Evolutionary conservation across 768 basidiomycete genomes (phyloP), one percentile per base, ranked within the genome.

Genomic region (Russula griseocarnosa): DNA sequence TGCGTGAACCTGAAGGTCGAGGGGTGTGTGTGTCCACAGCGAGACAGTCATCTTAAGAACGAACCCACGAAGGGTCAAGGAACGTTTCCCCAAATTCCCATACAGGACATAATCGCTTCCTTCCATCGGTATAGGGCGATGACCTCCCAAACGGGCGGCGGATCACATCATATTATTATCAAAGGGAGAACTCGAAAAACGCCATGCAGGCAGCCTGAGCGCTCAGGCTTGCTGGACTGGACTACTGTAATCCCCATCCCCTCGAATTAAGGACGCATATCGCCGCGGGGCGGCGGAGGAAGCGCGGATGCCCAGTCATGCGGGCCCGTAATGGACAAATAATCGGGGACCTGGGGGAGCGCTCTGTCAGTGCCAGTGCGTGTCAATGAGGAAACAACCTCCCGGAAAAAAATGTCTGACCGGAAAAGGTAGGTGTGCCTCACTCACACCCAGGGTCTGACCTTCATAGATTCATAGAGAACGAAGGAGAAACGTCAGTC

Each of bases 1-100:
- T 6, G 5, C 38, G 14, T 40, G 55, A 47, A 5, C 46, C 22
- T 10, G 46, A 22, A 22, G 38, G 60, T 30, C 61, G 55, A 61
- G 49, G 67, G 64, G 58, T 50, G 42, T 53, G 66, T n/a, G n/a
- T n/a, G 60, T 65, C 55, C 58, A 50, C 58, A 58, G 64, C 47
- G 63, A 61, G 28, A 63, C 42, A 46, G 40, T 62, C 51, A 60
- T 13, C 54, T 65, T 60, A 56, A 60, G 38, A 56, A 28, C 14
- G 22, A 24, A 1, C 24, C n/a, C n/a, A n/a, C n/a, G n/a, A n/a
- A 30, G 22, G 22, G 9, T 20, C 38, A 40, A 40, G 38, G 38
- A 6, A n/a, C 18, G 38, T 40, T 40, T 13, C 5, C 40, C 3
- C 10, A 28, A n/a, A 22, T 40, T 55, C 47, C n/a, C 58, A 26